Evolutionary conservation across 495 filamentous ascomycete species (phyloP), one percentile per base, ranked within the genome.

Genomic region (Aspergillus campestris): DNA sequence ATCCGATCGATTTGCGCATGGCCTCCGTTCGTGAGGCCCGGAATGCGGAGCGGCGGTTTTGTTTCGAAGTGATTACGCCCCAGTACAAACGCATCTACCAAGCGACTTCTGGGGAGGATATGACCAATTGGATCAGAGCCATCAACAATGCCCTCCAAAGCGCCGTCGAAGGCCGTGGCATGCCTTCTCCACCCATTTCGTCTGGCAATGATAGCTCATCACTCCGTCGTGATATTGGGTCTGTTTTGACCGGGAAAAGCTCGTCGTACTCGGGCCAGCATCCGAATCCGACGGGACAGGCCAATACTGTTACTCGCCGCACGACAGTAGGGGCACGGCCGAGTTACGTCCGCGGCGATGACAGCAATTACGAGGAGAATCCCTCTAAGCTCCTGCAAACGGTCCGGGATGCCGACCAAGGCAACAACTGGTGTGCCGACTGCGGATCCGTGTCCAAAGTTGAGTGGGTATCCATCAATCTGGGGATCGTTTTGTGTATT

Each of bases 381-480:
- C 86, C 88, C 1, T 82, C 86, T 42, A 88, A 82, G 55, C 71
- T 99, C 4, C 76, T 97, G 8, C 87, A 95, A 58, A 76, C 83
- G 41, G 76, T 99, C 24, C 86, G 92, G 34, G 88, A 94, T 32
- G 84, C 84, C 30, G 94, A 97, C 50, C 83, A 95, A 51, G 89
- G 87, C 13, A 99, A 99, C 62, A 85, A 80, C 42, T 87, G 83
- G 79, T 99, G 92, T 62, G 92, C 91, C 15, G 92, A 99, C 58
- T 99, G 92, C 59, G 88, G 86, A 10, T 94, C 89, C 15, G 82
- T 83, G 28, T 77, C 82, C 51, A 96, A 94, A 63, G 87, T 94
- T 12, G 94, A 99, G 62, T 99, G 92, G 92, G 92, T 95, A 33
- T 96, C 91, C 1, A 95, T 99, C 61, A 99, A 99, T 53, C 77